These are phyloP conservation scores for Epichloe coenophiala DNA, from an alignment of 2,329 filamentous ascomycete species.

Conservation along the genomic window DNA sequence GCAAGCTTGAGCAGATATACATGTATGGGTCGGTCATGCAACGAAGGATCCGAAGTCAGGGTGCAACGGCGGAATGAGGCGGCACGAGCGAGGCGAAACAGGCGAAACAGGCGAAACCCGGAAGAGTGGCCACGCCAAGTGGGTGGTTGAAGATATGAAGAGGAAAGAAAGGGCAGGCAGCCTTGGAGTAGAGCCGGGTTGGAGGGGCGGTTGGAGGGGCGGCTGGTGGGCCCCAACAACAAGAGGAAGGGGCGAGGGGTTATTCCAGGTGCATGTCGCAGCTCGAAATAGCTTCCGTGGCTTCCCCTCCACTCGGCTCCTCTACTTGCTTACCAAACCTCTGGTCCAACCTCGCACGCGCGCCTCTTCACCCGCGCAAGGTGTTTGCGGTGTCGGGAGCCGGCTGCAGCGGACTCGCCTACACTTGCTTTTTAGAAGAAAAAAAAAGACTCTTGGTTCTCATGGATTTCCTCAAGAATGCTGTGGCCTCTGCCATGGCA, in stretches of 20 bases:
- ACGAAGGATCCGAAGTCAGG: too few species aligned
- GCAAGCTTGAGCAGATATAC: too few species aligned
- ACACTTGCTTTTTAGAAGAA: background rate
- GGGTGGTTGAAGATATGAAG: background rate
- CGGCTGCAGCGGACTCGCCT: background rate
- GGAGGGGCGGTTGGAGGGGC: background rate
- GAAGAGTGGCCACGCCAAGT: background rate
- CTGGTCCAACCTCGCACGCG: background rate
- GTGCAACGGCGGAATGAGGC: background rate
- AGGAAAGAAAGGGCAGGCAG: background rate
- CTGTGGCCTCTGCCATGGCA: conserved; percentile 90
- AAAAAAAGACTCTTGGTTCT: background rate
- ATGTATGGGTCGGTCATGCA: too few species aligned
- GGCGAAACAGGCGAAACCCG: background rate
- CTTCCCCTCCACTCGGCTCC: too few species aligned
- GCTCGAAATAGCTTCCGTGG: too few species aligned
- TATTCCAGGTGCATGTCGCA: too few species aligned
- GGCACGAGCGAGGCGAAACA: background rate
- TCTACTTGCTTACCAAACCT: too few species aligned
- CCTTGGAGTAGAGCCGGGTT: too few species aligned
- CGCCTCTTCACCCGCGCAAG: background rate
- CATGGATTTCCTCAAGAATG: conserved; percentile 98
- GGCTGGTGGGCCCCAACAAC: too few species aligned
- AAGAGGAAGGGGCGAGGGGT: background rate
- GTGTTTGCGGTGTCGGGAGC: background rate